phyloP scores from a whole-genome alignment of 371 early-diverging fungal genomes.

The Syncephalastrum sp. region DNA sequence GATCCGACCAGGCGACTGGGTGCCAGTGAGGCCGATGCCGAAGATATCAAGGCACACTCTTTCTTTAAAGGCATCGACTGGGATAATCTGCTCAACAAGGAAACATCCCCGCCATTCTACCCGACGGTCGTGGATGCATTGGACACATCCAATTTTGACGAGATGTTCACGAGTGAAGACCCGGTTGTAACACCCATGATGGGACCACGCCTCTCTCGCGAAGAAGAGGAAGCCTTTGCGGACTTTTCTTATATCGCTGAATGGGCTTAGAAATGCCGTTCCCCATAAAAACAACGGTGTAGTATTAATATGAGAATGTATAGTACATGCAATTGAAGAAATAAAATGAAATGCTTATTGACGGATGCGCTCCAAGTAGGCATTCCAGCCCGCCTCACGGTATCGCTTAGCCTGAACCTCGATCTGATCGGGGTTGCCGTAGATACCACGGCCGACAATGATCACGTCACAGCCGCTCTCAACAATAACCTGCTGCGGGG shows the following conservation, averaged over 20 bases:
- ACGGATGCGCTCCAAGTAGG: constrained; percentile 71
- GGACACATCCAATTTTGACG: constrained; percentile 95
- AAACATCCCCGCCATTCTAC: constrained; percentile 85
- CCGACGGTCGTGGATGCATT: constrained; percentile 77
- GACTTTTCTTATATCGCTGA: constrained; percentile 91
- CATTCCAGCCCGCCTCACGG: constrained; percentile 92
- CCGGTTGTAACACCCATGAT: constrained; percentile 89
- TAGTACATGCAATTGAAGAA: no score
- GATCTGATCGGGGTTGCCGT: constrained; percentile 76
- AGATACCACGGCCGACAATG: constrained; percentile 96
- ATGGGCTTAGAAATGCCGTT: constrained; percentile 55
- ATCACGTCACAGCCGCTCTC: constrained; percentile 90
- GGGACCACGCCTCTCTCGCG: constrained; percentile 66
- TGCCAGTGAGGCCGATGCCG: constrained; percentile 75
- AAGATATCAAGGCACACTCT: constrained; percentile 90
- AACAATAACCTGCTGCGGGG: constrained; percentile 83
- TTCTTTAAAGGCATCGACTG: constrained; percentile 94
- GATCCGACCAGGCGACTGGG: constrained; percentile 89
- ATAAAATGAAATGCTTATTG: no score
- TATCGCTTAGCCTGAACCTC: constrained; percentile 77
- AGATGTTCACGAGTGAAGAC: constrained; percentile 88
- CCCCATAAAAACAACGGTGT: not conserved
- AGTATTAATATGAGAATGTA: no score
- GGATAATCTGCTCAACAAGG: constrained; percentile 84
- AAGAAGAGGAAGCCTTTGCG: constrained; percentile 89